Evolutionary conservation across 306 rosid species (phyloP).

Genomic region (Dryas alaskensis): DNA sequence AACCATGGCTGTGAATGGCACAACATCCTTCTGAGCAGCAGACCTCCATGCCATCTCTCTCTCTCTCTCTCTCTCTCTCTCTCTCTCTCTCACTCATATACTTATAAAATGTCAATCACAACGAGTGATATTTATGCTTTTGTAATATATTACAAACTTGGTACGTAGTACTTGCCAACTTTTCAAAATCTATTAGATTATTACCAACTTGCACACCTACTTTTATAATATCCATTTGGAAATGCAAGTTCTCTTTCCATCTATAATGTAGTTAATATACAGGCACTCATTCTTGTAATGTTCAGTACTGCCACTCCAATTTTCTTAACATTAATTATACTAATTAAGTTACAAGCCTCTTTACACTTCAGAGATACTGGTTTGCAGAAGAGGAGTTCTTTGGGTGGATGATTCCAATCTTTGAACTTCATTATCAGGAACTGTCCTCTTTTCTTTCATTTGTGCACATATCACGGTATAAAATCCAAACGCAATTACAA

Average conservation of each 20-base stretch:
- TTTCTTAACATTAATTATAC: background rate
- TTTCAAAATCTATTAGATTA: no score
- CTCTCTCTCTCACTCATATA: background rate
- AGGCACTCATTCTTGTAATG: background rate
- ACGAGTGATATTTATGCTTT: no score
- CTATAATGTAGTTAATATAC: background rate
- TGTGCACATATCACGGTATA: conserved; percentile 38
- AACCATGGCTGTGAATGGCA: conserved; percentile 49
- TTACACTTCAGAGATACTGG: background rate
- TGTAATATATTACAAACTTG: no score
- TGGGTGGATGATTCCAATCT: conserved; percentile 22
- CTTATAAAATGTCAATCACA: background rate
- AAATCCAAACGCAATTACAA: conserved; percentile 33
- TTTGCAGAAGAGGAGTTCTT: conserved; percentile 18
- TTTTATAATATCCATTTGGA: no score
- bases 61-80: conserved; percentile 8
- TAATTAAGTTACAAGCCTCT: background rate
- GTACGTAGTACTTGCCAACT: no score
- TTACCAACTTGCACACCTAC: no score
- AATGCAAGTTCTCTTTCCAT: no score
- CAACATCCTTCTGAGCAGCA: conserved; percentile 30
- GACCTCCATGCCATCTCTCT: conserved; percentile 28
- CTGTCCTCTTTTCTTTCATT: conserved; percentile 19
- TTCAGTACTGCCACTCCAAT: no score
- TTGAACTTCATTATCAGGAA: background rate